A percentile compares a stretch with the other conserved stretches of the same genome.
These are phyloP conservation scores for Fusarium pseudocircinatum DNA, from an alignment of 2,329 filamentous ascomycete species.

Conservation along the genomic window DNA sequence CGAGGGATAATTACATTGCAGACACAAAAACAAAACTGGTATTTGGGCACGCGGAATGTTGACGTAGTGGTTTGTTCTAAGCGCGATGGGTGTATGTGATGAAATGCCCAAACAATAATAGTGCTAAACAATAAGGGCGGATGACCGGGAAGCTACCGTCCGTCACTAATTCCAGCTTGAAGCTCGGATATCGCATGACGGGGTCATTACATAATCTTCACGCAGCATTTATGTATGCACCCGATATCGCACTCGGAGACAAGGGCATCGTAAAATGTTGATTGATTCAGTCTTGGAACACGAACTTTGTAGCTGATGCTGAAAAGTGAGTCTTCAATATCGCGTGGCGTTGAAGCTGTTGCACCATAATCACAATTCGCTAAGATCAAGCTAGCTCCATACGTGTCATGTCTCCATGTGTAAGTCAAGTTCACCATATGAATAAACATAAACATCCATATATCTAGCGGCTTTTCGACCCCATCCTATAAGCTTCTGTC, in stretches of 20 bases:
- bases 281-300: neutral
- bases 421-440: neutral
- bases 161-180: slow-evolving; percentile 5
- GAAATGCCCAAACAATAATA: slow-evolving; percentile 19
- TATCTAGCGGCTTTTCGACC: slow-evolving; percentile 12
- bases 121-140: slow-evolving; percentile 1
- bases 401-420: neutral
- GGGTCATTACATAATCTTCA: slow-evolving; percentile 36
- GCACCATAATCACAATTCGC: slow-evolving; percentile 1
- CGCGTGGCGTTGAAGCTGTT: neutral
- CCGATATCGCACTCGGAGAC: slow-evolving; percentile 26
- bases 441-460: slow-evolving; percentile 2
- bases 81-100: slow-evolving; percentile 11
- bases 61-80: slow-evolving; percentile 29
- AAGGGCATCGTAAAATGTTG: neutral
- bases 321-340: neutral
- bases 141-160: slow-evolving; percentile 2
- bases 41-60: slow-evolving; percentile 18
- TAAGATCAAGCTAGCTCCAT: neutral
- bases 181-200: slow-evolving; percentile 36
- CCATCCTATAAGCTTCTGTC: slow-evolving; percentile 1
- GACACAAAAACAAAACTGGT: neutral
- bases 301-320: neutral
- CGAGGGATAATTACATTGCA: slow-evolving; percentile 32
- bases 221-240: neutral